Base-by-base conservation (phyloP, 2,329 filamentous ascomycete genomes). In the Fusarium torulosum region DNA sequence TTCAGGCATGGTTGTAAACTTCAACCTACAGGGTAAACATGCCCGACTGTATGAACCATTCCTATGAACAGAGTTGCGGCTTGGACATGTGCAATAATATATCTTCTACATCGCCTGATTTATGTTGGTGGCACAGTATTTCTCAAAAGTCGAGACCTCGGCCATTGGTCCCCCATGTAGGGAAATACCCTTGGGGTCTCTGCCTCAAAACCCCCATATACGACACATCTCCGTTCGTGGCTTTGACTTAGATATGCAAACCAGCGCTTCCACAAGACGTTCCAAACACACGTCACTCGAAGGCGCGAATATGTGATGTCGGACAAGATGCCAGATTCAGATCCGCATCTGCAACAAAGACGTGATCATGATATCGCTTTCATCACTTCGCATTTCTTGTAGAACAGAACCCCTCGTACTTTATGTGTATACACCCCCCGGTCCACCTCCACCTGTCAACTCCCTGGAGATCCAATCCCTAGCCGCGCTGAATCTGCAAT, bases 401-500 rank as follows among this genome's bases (percentile, higher is more conserved):
- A 27, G 13, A 17, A 15, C 15, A n/a, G 15, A n/a, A 35, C 33
- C 33, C 33, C 33, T 8, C 33, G 7, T 35, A 8, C 17, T 4
- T 37, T 37, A 37, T n/a, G 33, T 37, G 33, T 37, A 10, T 43
- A 49, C 37, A 33, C 47, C 21, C 60, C 60, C 59, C 51, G 41
- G 44, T 47, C 31, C 21, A 52, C 21, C 42, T 47, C 31, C 21
- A 52, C 21, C 42, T 27, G 37, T 49, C 54, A 58, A 63, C 42
- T 46, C 38, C 43, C 49, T 59, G 57, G 33, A 51, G 50, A 58
- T 63, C 54, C 52, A 63, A 56, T 59, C 60, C 60, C 31, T 54
- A 42, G 38, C 50, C 49, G 49, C 58, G 27, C 27, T 40, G 21
- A 49, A 20, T 31, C 46, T 27, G 19, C 14, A 59, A 53, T 50